Conservation (phyloP, 2,329 filamentous ascomycete species). For the Aureobasidium namibiae region DNA sequence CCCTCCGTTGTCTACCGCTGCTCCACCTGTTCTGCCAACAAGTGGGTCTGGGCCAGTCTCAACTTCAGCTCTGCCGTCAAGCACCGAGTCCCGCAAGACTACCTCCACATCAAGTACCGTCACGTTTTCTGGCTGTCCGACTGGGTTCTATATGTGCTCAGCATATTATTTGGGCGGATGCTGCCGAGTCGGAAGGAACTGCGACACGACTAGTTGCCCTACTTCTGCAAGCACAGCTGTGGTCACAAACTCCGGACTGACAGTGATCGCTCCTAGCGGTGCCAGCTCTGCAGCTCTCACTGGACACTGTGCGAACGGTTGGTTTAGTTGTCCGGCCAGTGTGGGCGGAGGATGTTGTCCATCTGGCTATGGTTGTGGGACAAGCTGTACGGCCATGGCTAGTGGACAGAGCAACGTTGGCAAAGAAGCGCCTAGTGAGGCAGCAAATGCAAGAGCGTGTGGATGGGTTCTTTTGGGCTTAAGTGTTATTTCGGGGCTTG, state of each 20-base stretch:
- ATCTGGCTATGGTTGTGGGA: slow-evolving; percentile 64
- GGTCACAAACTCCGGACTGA: slow-evolving; percentile 55
- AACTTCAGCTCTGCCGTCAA: slow-evolving; percentile 13
- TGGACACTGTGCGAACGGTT: slow-evolving; percentile 63
- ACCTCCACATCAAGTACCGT: slow-evolving; percentile 13
- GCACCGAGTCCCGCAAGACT: slow-evolving; percentile 15
- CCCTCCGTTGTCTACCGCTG: slow-evolving; percentile 3
- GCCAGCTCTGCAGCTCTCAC: slow-evolving; percentile 7
- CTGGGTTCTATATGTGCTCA: slow-evolving; percentile 83
- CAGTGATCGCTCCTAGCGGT: slow-evolving; percentile 45
- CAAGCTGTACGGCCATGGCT: slow-evolving; percentile 57
- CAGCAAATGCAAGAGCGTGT: slow-evolving; percentile 20
- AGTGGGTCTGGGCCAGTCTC: slow-evolving; percentile 30
- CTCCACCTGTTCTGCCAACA: slow-evolving; percentile 32
- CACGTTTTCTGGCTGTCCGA: slow-evolving; percentile 55
- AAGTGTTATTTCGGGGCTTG: slow-evolving; percentile 26
- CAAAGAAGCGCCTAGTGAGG: slow-evolving; percentile 33
- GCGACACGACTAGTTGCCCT: slow-evolving; percentile 72
- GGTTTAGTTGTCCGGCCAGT: slow-evolving; percentile 63
- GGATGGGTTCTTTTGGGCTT: slow-evolving; percentile 26
- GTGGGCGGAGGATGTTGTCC: slow-evolving; percentile 78
- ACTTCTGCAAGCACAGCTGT: slow-evolving; percentile 54
- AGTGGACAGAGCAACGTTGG: slow-evolving; percentile 47
- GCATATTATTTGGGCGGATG: slow-evolving; percentile 76
- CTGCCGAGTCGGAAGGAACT: slow-evolving; percentile 81